These are phyloP conservation scores for Nidularia pulvinata DNA, from an alignment of 768 basidiomycete species.

Conservation along the genomic window DNA sequence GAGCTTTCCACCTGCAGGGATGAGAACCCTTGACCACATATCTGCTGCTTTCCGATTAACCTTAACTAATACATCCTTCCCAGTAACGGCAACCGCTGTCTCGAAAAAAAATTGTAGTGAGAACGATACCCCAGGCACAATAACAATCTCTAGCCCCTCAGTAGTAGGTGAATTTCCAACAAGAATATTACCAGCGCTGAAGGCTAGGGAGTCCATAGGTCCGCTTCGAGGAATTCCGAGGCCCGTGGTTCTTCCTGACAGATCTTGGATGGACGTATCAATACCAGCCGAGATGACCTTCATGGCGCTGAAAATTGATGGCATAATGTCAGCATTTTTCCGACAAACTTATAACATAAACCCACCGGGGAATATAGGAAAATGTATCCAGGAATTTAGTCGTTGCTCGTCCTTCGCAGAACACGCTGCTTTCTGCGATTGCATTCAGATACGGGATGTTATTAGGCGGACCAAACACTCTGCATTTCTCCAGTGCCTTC, in stretches of 20 bases:
- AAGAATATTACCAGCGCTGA: slow-evolving; percentile 55
- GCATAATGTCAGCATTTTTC: not conserved
- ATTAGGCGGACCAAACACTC: slow-evolving; percentile 59
- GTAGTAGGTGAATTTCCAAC: slow-evolving; percentile 48
- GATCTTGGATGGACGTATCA: slow-evolving; percentile 58
- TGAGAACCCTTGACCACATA: slow-evolving; percentile 49
- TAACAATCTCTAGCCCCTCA: slow-evolving; percentile 58
- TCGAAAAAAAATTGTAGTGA: slow-evolving; percentile 48
- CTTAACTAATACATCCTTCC: slow-evolving; percentile 39
- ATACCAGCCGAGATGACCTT: slow-evolving; percentile 56
- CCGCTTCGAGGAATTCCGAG: slow-evolving; percentile 64
- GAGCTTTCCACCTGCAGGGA: slow-evolving; percentile 44
- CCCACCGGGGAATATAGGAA: slow-evolving; percentile 36
- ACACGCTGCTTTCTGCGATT: slow-evolving; percentile 36
- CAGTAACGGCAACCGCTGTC: slow-evolving; percentile 55
- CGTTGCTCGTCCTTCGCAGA: slow-evolving; percentile 39
- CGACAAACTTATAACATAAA: not conserved
- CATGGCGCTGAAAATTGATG: slow-evolving; percentile 32
- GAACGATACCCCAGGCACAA: slow-evolving; percentile 39
- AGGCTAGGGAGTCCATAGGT: slow-evolving; percentile 61
- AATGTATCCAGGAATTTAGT: slow-evolving; percentile 50
- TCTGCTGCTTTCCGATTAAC: slow-evolving; percentile 33
- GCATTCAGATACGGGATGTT: slow-evolving; percentile 52
- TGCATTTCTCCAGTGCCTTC: slow-evolving; percentile 30
- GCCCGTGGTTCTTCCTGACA: slow-evolving; percentile 49